Base-by-base conservation (phyloP, 176 grass and related monocot genomes). In the Eleusine indica region DNA sequence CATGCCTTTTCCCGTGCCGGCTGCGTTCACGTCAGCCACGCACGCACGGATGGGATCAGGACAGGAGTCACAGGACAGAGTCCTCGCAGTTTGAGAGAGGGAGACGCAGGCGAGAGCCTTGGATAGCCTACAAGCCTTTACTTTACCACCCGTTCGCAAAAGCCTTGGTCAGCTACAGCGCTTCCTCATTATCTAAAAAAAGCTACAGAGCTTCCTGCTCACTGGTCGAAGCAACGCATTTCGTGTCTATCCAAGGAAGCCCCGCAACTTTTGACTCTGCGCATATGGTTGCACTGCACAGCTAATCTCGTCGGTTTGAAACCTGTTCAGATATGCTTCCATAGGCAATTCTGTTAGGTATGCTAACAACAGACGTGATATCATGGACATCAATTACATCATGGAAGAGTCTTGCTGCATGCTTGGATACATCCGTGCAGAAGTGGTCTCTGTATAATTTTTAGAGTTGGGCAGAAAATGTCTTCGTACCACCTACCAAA, bases 211-310 rank as follows among this genome's bases (percentile, higher is more conserved):
- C 16, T 72, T 22, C 54, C 3, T 58, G 53, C 14, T 72, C 29
- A 69, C 29, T 32, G 43, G 66, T 37, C 13, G 46, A 73, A 25
- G 68, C 44, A 66, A 80, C 60, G 28, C 28, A 60, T 60, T 63
- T 62, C 76, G 62, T 70, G 82, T 42, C 15, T 64, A 62, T 76
- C 63, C 7, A 85, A 70, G 22, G 35, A 53, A 42, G 62, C 87
- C 52, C 37, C 25, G 40, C 76, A 29, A 3, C 7, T 89, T 84
- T 88, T 84, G 86, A 88, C 86, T 30, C 71, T 48, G 30, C 29
- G n/a, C 57, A 30, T 12, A 32, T 19, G 66, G 67, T 65, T 57
- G 18, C 21, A 19, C 42, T 16, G 75, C 15, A 0, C 42, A 49
- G 63, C 63, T 81, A 29, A 75, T 48, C 51, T 76, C 71, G 11